Base-by-base conservation (phyloP, 1,284 basidiomycete genomes). In the Microbotryomycetes sp. region DNA sequence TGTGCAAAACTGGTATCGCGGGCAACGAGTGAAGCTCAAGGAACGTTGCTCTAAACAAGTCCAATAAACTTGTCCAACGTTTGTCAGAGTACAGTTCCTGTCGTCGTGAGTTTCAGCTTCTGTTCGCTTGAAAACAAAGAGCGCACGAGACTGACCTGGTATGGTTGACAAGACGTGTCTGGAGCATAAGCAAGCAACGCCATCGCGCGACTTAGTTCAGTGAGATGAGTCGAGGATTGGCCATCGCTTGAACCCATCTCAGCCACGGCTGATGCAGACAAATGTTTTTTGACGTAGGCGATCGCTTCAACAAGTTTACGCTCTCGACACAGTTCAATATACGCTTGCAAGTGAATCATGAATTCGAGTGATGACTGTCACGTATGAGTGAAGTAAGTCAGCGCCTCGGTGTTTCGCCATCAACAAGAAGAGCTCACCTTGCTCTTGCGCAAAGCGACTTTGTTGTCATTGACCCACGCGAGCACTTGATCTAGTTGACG, bases 381-480 rank as follows among this genome's bases (percentile, higher is more conserved):
- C 36, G 36, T 19, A 28, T 29, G 12, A 59, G 25, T 47, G 58
- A 15, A n/a, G 36, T 25, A 57, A 47, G 57, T 14, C 42, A 60
- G 58, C 53, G 53, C 53, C 51, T 30, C 46, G 45, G 42, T 29
- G 14, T 7, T 53, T 16, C 12, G 29, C 19, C 3, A 19, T 48
- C 23, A 48, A 12, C 52, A 4, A 19, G 51, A 28, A 54, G 9
- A 30, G 73, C 81, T 66, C 60, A 87, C 92, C 81, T 89, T 92
- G 72, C 86, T 84, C 79, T 97, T 97, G 62, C 90, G 85, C 59
- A 98, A 81, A 7, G 89, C 86, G 30, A 85, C 83, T 75, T 94
- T 89, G 78, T 99, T 97, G 80, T 99, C 96, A 62, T 84, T 90
- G 71, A 93, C 97, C 94, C 94, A 99, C 16, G 84, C 82, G 49